phyloP scores from a whole-genome alignment of 192 early-diverging fungal genomes.

The Spizellomyces sp. region DNA sequence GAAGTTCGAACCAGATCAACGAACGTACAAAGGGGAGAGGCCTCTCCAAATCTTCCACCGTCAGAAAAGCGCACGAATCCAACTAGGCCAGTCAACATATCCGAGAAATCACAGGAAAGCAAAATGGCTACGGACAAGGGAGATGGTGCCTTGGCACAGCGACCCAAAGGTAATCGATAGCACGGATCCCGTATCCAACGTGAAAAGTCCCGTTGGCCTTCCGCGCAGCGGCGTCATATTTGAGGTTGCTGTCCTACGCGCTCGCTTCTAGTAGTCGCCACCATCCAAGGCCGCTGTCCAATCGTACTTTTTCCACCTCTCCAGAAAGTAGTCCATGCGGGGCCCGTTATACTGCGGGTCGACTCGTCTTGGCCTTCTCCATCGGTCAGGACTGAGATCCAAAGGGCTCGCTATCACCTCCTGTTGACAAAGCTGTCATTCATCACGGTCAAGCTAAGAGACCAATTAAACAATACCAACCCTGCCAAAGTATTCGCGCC shows the following conservation, averaged over 20 bases:
- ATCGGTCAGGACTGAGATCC: conserved; percentile 75
- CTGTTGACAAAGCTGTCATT: conserved; percentile 34
- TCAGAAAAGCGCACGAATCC: neutral
- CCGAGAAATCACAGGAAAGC: neutral
- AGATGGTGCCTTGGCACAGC: neutral
- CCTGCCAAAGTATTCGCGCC: conserved; percentile 84
- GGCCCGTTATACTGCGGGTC: conserved; percentile 51
- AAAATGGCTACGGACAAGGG: neutral
- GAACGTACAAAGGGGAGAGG: neutral
- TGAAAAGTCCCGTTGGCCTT: neutral
- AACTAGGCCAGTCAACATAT: neutral
- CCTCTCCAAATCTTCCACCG: neutral
- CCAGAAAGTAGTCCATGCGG: conserved; percentile 60
- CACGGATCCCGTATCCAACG: neutral
- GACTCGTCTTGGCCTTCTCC: conserved; percentile 67
- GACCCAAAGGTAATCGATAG: too few relatives aligned
- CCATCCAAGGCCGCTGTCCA: conserved; percentile 76
- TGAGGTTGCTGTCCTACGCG: neutral
- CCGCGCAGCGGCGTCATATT: neutral
- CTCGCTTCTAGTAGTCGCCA: conserved; percentile 17
- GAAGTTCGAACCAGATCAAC: conserved; percentile 5
- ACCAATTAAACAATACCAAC: conserved; percentile 34
- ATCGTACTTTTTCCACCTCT: conserved; percentile 76
- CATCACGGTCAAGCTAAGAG: conserved; percentile 3
- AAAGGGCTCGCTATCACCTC: conserved; percentile 81